Evolutionary conservation across 306 rosid species (phyloP).

Genomic region (Castanea sativa): DNA sequence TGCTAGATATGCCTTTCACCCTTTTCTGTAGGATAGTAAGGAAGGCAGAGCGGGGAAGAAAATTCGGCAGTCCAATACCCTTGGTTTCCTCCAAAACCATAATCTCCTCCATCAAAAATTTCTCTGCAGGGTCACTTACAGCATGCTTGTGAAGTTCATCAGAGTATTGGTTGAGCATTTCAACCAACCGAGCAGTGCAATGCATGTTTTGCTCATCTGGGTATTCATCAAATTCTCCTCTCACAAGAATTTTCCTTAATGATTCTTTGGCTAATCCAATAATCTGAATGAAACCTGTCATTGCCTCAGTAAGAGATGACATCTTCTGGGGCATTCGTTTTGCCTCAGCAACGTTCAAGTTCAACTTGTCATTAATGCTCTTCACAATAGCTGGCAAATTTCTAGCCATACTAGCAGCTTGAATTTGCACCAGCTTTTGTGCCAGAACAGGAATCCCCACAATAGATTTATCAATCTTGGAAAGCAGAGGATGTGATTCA

Average conservation of each 20-base stretch:
- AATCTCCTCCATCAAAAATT: constrained; percentile 10
- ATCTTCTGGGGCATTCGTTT: no score
- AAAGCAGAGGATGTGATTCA: no score
- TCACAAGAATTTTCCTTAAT: constrained; percentile 32
- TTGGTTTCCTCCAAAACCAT: constrained; percentile 10
- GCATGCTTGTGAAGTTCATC: neutral
- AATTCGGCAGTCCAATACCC: constrained; percentile 20
- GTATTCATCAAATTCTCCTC: constrained; percentile 44
- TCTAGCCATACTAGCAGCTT: no score
- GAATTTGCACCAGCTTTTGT: no score
- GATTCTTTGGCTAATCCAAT: constrained; percentile 40
- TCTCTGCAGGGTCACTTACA: neutral
- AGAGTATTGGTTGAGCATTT: constrained; percentile 19
- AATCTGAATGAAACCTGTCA: constrained; percentile 36
- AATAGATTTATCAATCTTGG: no score
- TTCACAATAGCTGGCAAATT: no score
- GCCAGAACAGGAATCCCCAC: no score
- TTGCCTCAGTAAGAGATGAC: no score
- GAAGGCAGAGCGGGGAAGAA: constrained; percentile 44
- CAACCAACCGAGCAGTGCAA: constrained; percentile 38
- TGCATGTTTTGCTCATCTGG: neutral
- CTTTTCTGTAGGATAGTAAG: constrained; percentile 22
- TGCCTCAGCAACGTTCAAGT: no score
- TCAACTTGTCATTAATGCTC: no score
- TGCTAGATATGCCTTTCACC: constrained; percentile 22